Conservation (phyloP, 345 rosid genomes). For the Angophora floribunda region DNA sequence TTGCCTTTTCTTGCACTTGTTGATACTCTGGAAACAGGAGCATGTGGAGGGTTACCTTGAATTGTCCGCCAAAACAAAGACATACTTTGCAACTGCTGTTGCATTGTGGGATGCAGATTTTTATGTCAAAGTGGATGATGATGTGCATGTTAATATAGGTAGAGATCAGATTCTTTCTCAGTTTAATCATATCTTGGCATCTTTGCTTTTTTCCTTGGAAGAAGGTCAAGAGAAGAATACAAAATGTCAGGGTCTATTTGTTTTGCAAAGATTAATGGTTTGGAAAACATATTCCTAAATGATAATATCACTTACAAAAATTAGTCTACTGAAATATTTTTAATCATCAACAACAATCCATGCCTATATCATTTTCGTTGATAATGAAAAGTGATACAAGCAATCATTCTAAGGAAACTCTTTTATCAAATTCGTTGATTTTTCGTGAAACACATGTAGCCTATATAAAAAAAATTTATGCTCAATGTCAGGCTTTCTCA, state of each 20-base stretch:
- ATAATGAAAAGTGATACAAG: not conserved
- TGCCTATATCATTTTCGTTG: not conserved
- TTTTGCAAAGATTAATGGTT: not conserved
- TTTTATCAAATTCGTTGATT: not conserved
- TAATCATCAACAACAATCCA: not conserved
- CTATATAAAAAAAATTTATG: not conserved
- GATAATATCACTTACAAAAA: not conserved
- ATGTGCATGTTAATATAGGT: slow-evolving; percentile 98
- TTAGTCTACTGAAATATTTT: not conserved
- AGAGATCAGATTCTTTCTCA: not conserved
- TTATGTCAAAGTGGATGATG: slow-evolving; percentile 96
- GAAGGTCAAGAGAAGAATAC: not conserved
- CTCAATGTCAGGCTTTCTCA: not conserved
- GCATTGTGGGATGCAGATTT: slow-evolving; percentile 96
- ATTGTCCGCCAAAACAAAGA: slow-evolving; percentile 87
- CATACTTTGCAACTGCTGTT: slow-evolving; percentile 78
- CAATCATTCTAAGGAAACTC: not conserved
- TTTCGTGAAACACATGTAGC: not conserved
- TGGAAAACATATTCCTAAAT: not conserved
- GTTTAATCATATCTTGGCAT: not conserved
- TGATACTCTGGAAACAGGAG: slow-evolving; percentile 42
- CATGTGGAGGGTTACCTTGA: slow-evolving; percentile 98
- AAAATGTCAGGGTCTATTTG: not conserved
- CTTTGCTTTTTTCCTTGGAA: not conserved
- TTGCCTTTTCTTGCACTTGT: not conserved